These are phyloP conservation scores for Scheffersomyces lignicola DNA, from an alignment of 1,139 yeast species.

Conservation along the genomic window DNA sequence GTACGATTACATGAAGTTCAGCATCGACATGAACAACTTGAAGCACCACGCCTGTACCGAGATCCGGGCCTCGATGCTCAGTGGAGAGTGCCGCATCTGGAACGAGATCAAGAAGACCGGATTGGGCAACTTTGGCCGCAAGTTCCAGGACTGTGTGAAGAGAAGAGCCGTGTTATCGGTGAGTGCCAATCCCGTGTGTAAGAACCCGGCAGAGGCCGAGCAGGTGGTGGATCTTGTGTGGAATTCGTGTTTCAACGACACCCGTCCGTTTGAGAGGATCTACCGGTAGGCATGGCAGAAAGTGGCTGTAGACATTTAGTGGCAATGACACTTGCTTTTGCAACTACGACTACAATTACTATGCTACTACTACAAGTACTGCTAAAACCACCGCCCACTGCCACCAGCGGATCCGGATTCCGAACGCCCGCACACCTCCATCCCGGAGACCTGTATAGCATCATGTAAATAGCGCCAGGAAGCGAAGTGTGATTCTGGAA, in stretches of 20 bases:
- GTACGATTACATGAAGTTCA: slow-evolving; percentile 85
- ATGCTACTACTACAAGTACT: too few species aligned
- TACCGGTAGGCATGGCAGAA: slow-evolving; percentile 64
- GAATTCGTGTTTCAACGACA: slow-evolving; percentile 90
- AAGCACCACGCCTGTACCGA: slow-evolving; percentile 97
- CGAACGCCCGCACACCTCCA: too few species aligned
- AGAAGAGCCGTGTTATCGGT: slow-evolving; percentile 88
- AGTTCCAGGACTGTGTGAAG: slow-evolving; percentile 87
- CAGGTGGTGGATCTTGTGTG: slow-evolving; percentile 83
- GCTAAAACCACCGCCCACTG: too few species aligned
- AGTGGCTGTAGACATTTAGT: too few species aligned
- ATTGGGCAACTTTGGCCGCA: slow-evolving; percentile 62
- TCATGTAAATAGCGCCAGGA: too few species aligned
- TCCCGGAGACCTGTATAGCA: too few species aligned
- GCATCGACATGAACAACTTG: slow-evolving; percentile 79
- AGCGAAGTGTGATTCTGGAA: too few species aligned
- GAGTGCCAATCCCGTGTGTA: slow-evolving; percentile 80
- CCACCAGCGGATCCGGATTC: too few species aligned
- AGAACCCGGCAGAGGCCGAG: slow-evolving; percentile 70
- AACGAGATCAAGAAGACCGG: slow-evolving; percentile 76
- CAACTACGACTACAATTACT: too few species aligned
- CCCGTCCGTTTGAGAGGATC: slow-evolving; percentile 92
- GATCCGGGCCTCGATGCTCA: slow-evolving; percentile 85
- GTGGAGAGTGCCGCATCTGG: slow-evolving; percentile 94
- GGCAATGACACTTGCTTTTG: too few species aligned